phyloP scores from a whole-genome alignment of 2,329 filamentous ascomycete species.

The Arthrobotrys megalospora region DNA sequence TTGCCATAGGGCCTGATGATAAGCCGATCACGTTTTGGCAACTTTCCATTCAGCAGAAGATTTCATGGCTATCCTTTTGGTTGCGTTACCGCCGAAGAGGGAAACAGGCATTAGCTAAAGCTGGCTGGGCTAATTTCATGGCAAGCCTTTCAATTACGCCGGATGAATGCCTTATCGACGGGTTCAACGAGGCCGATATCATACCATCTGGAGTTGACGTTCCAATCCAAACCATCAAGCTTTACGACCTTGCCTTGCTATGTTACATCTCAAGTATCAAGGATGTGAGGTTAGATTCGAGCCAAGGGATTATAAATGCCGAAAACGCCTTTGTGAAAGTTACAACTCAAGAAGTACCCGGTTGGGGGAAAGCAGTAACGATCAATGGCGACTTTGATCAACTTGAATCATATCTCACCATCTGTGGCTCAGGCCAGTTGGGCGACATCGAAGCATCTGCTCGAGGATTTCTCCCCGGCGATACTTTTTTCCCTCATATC shows the following conservation, averaged over 20 bases:
- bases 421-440: too few species aligned
- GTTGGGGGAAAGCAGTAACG: conserved; percentile 3
- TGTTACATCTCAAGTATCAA: conserved; percentile 41
- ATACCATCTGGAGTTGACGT: conserved; percentile 38
- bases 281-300: conserved; percentile 13
- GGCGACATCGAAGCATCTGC: neutral
- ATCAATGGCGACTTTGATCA: too few species aligned
- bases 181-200: conserved; percentile 28
- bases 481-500: neutral
- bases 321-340: conserved; percentile 35
- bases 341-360: conserved; percentile 16
- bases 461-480: neutral
- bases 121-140: conserved; percentile 36
- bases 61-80: too few species aligned
- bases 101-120: neutral
- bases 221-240: conserved; percentile 23
- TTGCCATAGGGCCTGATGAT: too few species aligned
- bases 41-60: too few species aligned
- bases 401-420: too few species aligned
- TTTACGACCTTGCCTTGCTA: conserved; percentile 18
- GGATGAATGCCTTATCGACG: neutral
- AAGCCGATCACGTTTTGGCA: too few species aligned
- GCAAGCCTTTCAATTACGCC: neutral
- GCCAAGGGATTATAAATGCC: conserved; percentile 4
- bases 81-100: too few species aligned